These are phyloP conservation scores for Mycena galericulata DNA, from an alignment of 768 basidiomycete species.

Conservation along the genomic window DNA sequence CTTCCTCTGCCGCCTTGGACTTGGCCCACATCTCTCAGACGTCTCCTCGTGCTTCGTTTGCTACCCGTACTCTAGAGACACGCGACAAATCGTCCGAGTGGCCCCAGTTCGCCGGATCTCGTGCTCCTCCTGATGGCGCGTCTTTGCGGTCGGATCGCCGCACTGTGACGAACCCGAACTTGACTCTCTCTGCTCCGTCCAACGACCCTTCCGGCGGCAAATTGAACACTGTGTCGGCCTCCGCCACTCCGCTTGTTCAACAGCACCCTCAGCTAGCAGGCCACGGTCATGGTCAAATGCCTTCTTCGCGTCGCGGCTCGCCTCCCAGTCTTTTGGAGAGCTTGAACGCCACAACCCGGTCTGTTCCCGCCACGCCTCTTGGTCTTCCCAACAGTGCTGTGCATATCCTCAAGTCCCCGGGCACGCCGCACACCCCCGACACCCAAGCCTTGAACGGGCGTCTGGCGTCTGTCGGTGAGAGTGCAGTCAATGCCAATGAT, in stretches of 20 bases:
- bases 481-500: slow-evolving; percentile 62
- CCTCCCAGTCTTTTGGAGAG: slow-evolving; percentile 75
- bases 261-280: slow-evolving; percentile 67
- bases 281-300: slow-evolving; percentile 53
- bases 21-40: slow-evolving; percentile 91
- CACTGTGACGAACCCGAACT: slow-evolving; percentile 78
- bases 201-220: slow-evolving; percentile 62
- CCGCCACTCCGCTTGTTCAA: slow-evolving; percentile 72
- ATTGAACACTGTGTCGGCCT: slow-evolving; percentile 64
- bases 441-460: slow-evolving; percentile 72
- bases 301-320: slow-evolving; percentile 79
- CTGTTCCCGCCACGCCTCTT: slow-evolving; percentile 86
- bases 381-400: slow-evolving; percentile 62
- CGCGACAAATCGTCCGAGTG: slow-evolving; percentile 89
- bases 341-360: slow-evolving; percentile 73
- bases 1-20: slow-evolving; percentile 93
- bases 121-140: slow-evolving; percentile 64
- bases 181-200: slow-evolving; percentile 69
- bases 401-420: slow-evolving; percentile 74
- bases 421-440: slow-evolving; percentile 75
- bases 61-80: slow-evolving; percentile 64
- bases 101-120: slow-evolving; percentile 86
- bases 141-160: slow-evolving; percentile 72
- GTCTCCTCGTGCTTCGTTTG: slow-evolving; percentile 72
- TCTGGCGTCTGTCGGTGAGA: slow-evolving; percentile 64